These are phyloP conservation scores for Myxozyma vanderwaltii DNA, from an alignment of 805 yeast species.

Conservation along the genomic window DNA sequence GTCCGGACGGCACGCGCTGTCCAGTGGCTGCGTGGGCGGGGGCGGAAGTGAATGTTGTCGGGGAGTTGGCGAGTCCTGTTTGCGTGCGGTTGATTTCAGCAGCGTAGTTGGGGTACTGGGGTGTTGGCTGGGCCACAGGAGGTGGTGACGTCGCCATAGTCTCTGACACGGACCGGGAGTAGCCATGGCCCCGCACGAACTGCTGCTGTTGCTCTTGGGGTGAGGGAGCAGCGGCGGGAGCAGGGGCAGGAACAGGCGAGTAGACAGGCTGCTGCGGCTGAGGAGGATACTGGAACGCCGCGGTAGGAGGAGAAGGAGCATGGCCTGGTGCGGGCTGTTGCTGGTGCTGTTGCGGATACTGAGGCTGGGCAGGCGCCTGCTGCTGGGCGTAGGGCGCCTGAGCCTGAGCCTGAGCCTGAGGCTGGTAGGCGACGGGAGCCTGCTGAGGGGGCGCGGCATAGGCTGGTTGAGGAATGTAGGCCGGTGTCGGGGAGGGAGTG, in stretches of 20 bases:
- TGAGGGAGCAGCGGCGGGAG: slow-evolving; percentile 4
- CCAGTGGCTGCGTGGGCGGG: slow-evolving; percentile 9
- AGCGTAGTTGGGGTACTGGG: slow-evolving; percentile 40
- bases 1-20: slow-evolving; percentile 27
- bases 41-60: neutral
- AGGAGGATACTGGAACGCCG: slow-evolving; percentile 9
- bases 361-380: slow-evolving; percentile 5
- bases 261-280: neutral
- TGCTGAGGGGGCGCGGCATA: neutral
- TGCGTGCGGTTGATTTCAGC: slow-evolving; percentile 40
- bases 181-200: slow-evolving; percentile 23
- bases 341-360: slow-evolving; percentile 11
- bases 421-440: neutral
- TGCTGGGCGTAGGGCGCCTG: neutral
- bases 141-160: neutral
- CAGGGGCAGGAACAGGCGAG: slow-evolving; percentile 1
- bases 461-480: slow-evolving; percentile 8
- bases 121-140: slow-evolving; percentile 6
- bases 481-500: slow-evolving; percentile 10
- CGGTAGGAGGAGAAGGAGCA: slow-evolving; percentile 6
- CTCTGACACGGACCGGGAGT: slow-evolving; percentile 27
- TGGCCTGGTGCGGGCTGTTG: slow-evolving; percentile 6
- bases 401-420: too few species aligned
- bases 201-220: slow-evolving; percentile 21
- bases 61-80: neutral